phyloP scores from a whole-genome alignment of 129 eudicot genomes.

The Oenanthe sinensis region DNA sequence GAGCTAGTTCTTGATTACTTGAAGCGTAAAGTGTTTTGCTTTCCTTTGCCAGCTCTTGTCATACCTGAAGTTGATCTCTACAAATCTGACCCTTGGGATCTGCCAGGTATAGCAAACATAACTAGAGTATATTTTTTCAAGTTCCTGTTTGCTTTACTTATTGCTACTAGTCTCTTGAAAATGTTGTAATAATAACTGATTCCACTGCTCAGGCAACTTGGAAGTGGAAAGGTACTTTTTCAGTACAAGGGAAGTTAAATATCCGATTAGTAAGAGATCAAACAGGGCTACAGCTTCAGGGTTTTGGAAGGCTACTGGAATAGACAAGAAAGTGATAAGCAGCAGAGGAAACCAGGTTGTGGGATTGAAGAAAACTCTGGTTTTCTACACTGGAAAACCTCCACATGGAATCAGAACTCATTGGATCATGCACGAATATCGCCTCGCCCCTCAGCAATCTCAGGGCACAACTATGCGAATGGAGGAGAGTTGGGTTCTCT shows the following conservation, averaged over 20 bases:
- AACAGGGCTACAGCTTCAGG: conserved; percentile 83
- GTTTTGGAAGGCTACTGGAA: conserved; percentile 85
- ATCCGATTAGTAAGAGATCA: conserved; percentile 79
- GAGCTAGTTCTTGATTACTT: conserved; percentile 77
- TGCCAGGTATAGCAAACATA: conserved; percentile 52
- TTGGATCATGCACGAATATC: conserved; percentile 95
- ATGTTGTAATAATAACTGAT: too few relatives aligned
- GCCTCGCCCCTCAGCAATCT: conserved; percentile 23
- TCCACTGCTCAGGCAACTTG: conserved; percentile 37
- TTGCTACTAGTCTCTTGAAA: not conserved
- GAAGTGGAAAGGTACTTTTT: conserved; percentile 75
- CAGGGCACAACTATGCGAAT: not conserved
- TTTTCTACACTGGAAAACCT: conserved; percentile 72
- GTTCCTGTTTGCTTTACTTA: not conserved
- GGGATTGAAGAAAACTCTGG: conserved; percentile 81
- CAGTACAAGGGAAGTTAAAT: conserved; percentile 59
- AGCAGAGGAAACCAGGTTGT: conserved; percentile 27
- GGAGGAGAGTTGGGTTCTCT: conserved; percentile 81
- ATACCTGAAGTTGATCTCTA: conserved; percentile 80
- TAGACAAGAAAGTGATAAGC: conserved; percentile 50
- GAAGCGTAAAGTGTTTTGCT: conserved; percentile 52
- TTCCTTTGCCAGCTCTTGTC: conserved; percentile 61
- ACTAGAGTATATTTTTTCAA: too few relatives aligned
- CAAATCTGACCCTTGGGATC: conserved; percentile 92
- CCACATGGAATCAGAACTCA: conserved; percentile 64